These are phyloP conservation scores for Periglandula ipomoeae DNA, from an alignment of 2,329 filamentous ascomycete genomes.

Conservation along the genomic window DNA sequence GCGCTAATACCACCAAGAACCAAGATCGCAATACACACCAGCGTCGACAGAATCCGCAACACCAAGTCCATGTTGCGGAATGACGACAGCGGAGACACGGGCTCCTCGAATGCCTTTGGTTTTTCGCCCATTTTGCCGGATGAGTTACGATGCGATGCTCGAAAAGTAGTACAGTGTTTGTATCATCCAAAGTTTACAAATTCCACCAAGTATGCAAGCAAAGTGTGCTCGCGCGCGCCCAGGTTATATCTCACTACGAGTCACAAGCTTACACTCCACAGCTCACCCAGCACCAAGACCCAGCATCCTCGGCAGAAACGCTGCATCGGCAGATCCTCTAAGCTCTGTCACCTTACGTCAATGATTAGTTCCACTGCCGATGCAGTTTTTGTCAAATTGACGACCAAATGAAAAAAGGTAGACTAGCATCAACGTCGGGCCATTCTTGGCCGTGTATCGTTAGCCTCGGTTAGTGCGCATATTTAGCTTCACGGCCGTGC, in stretches of 20 bases:
- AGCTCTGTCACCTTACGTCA: background rate
- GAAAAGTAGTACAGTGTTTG: too few relatives aligned
- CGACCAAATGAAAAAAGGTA: too few relatives aligned
- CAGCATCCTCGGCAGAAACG: background rate
- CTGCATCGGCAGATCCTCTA: too few relatives aligned
- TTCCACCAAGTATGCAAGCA: too few relatives aligned
- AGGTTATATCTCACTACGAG: background rate
- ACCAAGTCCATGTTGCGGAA: conserved; percentile 2
- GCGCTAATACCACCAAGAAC: conserved; percentile 4
- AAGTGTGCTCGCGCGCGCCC: background rate
- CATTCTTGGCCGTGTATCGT: too few relatives aligned
- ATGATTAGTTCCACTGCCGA: background rate
- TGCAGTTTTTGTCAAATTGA: too few relatives aligned
- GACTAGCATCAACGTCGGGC: too few relatives aligned
- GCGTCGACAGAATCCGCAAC: background rate
- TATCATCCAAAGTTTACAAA: too few relatives aligned
- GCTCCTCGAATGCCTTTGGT: conserved; percentile 2
- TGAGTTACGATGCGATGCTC: background rate
- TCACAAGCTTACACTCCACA: background rate
- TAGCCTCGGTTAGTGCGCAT: too few relatives aligned
- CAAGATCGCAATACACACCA: conserved; percentile 1
- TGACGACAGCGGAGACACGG: background rate
- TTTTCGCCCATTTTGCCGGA: background rate
- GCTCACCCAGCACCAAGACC: background rate
- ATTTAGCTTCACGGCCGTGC: too few relatives aligned